Conservation (phyloP, 306 rosid genomes). For the Medicago truncatula region MtrunA17r5.0-ANR NC_053043.1:41801501-41802000, state of each 20-base stretch:
- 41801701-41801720: conserved; percentile 60
- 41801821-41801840: background rate
- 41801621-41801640: conserved; percentile 37
- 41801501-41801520: too few species aligned
- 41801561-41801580: conserved; percentile 10
- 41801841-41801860: background rate
- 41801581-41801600: conserved; percentile 4
- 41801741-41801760: conserved; percentile 49
- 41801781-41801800: background rate
- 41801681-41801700: conserved; percentile 81
- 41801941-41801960: too few species aligned
- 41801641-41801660: conserved; percentile 29
- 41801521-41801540: too few species aligned
- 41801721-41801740: conserved; percentile 61
- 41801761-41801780: conserved; percentile 42
- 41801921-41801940: too few species aligned
- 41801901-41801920: too few species aligned
- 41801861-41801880: too few species aligned
- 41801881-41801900: too few species aligned
- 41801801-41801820: conserved; percentile 19
- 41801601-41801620: conserved; percentile 16
- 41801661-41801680: conserved; percentile 69
- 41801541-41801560: background rate
- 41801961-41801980: too few species aligned
- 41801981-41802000: too few species aligned